Evolutionary conservation across 768 basidiomycete genomes (phyloP), one percentile per base, ranked within the genome.

Genomic region (Vararia minispora): DNA sequence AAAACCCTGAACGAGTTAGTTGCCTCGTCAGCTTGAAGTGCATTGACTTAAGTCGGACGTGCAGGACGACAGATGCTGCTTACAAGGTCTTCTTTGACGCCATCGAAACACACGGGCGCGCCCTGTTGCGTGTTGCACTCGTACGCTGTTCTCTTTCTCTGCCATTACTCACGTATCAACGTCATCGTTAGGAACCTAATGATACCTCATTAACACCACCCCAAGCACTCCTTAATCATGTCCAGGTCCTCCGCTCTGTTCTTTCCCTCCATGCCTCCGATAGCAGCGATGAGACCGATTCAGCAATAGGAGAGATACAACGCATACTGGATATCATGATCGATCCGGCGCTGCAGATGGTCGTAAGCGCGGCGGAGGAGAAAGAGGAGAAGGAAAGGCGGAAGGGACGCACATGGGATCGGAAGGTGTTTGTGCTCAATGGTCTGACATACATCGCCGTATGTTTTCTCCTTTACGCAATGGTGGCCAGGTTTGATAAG

Each of bases 31-130:
- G 11, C 6, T 21, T 29, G 18, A 21, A 14, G 7, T 17, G 21
- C 10, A 21, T 6, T 20, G 9, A 22, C 32, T 22, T 28, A 21
- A 23, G 30, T 8, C 5, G 4, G 32, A 11, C 28, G 17, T 31
- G 12, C 48, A 95, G 90, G 47, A 78, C 92, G 39, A 86, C 86
- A 10, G 77, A 78, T 3, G 62, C 76, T 12, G 77, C 91, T 2
- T 86, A 88, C 58, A 72, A 77, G 33, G 73, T 82, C 10, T 99
- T 98, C 58, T 84, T 86, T 45, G 86, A 88, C 33, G 79, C 88
- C 3, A 79, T 98, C 32, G 82, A 86, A 39, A 69, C 79, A 0
- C 89, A 90, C 58, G 85, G 88, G 2, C 75, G 83, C 22, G 74
- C 75, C 3, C 56, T 80, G 7, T 55, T 64, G 9, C 66, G 69